Percentiles rank a stretch among this genome's conserved stretches.
Conservation (phyloP, 257 asterid genomes). For the Nicotiana attenuata region DNA sequence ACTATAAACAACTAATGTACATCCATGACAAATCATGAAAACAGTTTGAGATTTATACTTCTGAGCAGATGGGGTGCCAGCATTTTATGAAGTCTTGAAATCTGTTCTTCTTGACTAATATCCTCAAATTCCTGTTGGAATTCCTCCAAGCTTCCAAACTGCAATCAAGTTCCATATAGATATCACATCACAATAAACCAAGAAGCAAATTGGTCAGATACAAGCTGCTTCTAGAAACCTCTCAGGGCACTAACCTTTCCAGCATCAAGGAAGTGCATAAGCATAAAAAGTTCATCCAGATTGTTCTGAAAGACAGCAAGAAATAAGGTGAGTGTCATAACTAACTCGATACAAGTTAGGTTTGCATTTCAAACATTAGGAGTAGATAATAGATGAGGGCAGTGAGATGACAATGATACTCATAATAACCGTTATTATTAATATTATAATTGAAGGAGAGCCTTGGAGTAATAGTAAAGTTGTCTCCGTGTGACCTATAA, state of each 20-base stretch:
- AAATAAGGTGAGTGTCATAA: constrained; percentile 21
- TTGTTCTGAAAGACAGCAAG: constrained; percentile 58
- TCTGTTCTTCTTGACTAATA: constrained; percentile 92
- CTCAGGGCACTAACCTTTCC: constrained; percentile 63
- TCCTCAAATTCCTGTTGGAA: constrained; percentile 98
- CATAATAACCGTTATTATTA: not conserved
- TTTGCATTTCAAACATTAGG: not conserved
- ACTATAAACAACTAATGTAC: not conserved
- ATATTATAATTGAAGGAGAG: not conserved
- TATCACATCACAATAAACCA: not conserved
- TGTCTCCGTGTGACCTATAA: too few relatives aligned
- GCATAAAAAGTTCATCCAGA: constrained; percentile 96
- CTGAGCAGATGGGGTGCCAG: constrained; percentile 93
- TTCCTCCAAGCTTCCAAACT: constrained; percentile 90
- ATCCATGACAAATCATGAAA: constrained; percentile 17
- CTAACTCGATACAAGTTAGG: not conserved
- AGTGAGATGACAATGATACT: not conserved
- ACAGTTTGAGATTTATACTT: constrained; percentile 44
- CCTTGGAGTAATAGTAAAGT: too few relatives aligned
- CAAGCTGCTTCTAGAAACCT: not conserved
- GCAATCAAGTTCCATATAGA: constrained; percentile 20
- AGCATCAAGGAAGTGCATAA: constrained; percentile 98
- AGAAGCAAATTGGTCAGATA: not conserved
- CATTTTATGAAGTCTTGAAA: constrained; percentile 94
- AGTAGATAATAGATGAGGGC: not conserved